phyloP scores from a whole-genome alignment of 1,139 yeast species.

The Scheffersomyces segobiensis region DNA sequence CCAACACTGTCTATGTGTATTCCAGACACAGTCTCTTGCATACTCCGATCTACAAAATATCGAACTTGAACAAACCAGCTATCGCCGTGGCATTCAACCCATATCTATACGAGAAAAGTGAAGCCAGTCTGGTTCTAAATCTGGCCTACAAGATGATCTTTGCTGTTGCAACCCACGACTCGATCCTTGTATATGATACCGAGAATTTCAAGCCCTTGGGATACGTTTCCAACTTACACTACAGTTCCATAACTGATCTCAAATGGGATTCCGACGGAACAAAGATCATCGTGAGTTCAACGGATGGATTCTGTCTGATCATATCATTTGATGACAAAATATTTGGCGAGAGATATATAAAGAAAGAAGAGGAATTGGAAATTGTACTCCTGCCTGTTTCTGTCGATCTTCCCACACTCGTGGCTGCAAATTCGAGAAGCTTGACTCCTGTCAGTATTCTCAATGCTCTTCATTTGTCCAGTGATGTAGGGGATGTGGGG shows the following conservation, averaged over 20 bases:
- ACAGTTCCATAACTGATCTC: constrained; percentile 83
- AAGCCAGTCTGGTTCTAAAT: constrained; percentile 29
- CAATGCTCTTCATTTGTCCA: not conserved
- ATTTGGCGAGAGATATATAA: constrained; percentile 45
- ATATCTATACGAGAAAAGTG: constrained; percentile 45
- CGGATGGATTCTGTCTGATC: constrained; percentile 90
- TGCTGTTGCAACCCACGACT: constrained; percentile 92
- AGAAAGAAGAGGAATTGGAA: not conserved
- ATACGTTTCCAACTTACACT: constrained; percentile 75
- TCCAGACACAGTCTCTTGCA: constrained; percentile 66
- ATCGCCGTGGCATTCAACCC: constrained; percentile 81
- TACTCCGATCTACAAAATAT: constrained; percentile 74
- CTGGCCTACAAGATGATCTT: constrained; percentile 79
- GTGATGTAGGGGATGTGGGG: not conserved
- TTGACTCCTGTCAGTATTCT: not conserved
- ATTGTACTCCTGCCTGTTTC: not conserved
- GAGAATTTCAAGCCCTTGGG: constrained; percentile 69
- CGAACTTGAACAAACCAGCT: constrained; percentile 83
- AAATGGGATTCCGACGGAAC: constrained; percentile 81
- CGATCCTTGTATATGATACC: constrained; percentile 83
- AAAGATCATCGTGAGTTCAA: constrained; percentile 74
- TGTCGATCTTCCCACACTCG: not conserved
- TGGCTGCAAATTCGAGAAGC: not conserved
- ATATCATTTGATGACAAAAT: constrained; percentile 51
- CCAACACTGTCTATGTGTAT: constrained; percentile 75